Evolutionary conservation across 805 yeast genomes (phyloP).

Genomic region (Cyberlindnera mississippiensis): DNA sequence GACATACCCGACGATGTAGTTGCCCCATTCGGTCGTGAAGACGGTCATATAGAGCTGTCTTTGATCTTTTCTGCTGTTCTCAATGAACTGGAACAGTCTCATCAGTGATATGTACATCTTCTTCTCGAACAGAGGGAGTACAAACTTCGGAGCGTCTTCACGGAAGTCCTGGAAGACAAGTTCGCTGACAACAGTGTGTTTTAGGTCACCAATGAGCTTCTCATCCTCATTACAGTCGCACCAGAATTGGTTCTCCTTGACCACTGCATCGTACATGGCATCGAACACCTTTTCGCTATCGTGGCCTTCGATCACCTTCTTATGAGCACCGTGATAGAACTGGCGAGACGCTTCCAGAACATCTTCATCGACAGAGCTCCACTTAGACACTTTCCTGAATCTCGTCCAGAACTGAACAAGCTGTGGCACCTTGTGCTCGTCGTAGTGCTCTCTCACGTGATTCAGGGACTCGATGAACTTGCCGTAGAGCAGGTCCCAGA

Average conservation of each 20-base stretch:
- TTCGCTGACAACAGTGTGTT: not conserved
- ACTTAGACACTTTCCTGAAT: conserved; percentile 4
- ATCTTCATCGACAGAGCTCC: conserved; percentile 5
- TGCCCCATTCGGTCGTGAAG: conserved; percentile 14
- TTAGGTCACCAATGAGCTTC: conserved; percentile 1
- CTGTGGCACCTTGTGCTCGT: not conserved
- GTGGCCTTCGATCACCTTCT: not conserved
- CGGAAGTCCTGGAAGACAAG: conserved; percentile 13
- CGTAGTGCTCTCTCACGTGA: conserved; percentile 3
- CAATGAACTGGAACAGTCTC: conserved; percentile 14
- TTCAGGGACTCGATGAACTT: conserved; percentile 6
- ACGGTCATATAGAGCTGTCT: not conserved
- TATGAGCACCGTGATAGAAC: conserved; percentile 9
- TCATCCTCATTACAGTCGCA: not conserved
- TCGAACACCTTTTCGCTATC: conserved; percentile 3
- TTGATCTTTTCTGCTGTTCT: conserved; percentile 2
- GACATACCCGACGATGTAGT: conserved; percentile 13
- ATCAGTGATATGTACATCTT: conserved; percentile 9
- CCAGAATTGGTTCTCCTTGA: conserved; percentile 19
- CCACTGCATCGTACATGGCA: conserved; percentile 3
- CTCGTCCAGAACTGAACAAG: conserved; percentile 8
- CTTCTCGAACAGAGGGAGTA: conserved; percentile 13
- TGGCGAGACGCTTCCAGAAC: conserved; percentile 1
- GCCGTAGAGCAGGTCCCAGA: conserved; percentile 7
- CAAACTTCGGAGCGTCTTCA: conserved; percentile 2